Evolutionary conservation across 371 early-diverging fungal species (phyloP).

Genomic region (Circinella umbellata): DNA sequence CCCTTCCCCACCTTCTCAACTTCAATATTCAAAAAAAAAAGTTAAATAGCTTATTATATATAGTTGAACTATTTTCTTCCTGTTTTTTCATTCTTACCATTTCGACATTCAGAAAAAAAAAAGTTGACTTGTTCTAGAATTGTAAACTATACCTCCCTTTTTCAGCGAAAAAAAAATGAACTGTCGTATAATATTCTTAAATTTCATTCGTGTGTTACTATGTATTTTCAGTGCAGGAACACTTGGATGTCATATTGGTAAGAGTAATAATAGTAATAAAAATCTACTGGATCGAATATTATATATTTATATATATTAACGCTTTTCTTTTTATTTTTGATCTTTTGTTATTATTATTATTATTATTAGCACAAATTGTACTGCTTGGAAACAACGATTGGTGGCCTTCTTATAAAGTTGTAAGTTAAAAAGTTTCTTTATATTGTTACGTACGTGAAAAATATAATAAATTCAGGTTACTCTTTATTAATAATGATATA

Average conservation of each 20-base stretch:
- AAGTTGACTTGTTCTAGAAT: too few species aligned
- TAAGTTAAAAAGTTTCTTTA: not conserved
- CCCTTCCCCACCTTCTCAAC: too few species aligned
- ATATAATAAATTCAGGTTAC: too few species aligned
- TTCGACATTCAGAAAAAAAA: too few species aligned
- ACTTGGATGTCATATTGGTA: slow-evolving; percentile 6
- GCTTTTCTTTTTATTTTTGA: not conserved
- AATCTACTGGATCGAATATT: not conserved
- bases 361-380: not conserved
- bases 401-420: slow-evolving; percentile 8
- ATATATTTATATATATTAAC: too few species aligned
- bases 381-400: not conserved
- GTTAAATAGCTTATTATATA: too few species aligned
- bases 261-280: not conserved
- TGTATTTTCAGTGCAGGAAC: slow-evolving; percentile 1
- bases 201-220: not conserved
- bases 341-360: too few species aligned
- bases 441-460: too few species aligned
- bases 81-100: too few species aligned
- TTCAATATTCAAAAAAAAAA: too few species aligned
- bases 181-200: not conserved
- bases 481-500: too few species aligned
- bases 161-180: not conserved
- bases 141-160: not conserved
- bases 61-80: too few species aligned